Evolutionary conservation across 176 grass and related monocot genomes (phyloP), one percentile per base, ranked within the genome.

Genomic region (Musa itinerans): DNA sequence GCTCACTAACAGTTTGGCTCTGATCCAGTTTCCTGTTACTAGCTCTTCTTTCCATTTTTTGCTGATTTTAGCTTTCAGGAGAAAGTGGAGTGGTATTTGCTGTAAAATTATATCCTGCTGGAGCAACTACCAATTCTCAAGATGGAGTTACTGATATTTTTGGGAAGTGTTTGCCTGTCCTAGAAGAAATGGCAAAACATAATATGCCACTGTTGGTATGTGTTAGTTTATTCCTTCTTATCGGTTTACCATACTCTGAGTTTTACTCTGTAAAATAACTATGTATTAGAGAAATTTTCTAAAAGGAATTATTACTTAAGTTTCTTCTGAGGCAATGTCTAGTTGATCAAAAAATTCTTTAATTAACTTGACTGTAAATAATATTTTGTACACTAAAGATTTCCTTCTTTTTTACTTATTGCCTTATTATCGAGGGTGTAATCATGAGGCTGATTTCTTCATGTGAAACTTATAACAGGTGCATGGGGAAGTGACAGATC

Each of bases 51-150:
- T 70, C 78, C 12, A 63, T 79, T 24, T 83, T 50, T 50, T 79
- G 53, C 16, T 34, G 63, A 10, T 78, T 13, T 77, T 13, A 87
- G 29, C 71, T 75, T 59, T 76, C 43, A 94, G 34, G 34, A 43
- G 80, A 84, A 63, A 98, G 95, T 52, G 95, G 90, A 55, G 76
- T 85, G 5, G 80, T 98, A 53, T 89, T 85, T 74, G 86, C 86
- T 65, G 88, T 98, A 24, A 98, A 98, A 81, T 29, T 98, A 51
- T 94, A 98, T 83, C 95, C 95, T 81, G 90, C 90, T 53, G 88
- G 90, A 78, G 95, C 88, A 82, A 98, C 90, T 54, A 98, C 95
- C 8, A 98, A 98, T 83, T 98, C 95, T 71, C 90, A 93, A 87
- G 86, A 98, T 65, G 90, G 90, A 1, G 95, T 98, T 53, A 94